Evolutionary conservation across 2,329 filamentous ascomycete genomes (phyloP), one percentile per base, ranked within the genome.

Genomic region (Talaromyces sp.): DNA sequence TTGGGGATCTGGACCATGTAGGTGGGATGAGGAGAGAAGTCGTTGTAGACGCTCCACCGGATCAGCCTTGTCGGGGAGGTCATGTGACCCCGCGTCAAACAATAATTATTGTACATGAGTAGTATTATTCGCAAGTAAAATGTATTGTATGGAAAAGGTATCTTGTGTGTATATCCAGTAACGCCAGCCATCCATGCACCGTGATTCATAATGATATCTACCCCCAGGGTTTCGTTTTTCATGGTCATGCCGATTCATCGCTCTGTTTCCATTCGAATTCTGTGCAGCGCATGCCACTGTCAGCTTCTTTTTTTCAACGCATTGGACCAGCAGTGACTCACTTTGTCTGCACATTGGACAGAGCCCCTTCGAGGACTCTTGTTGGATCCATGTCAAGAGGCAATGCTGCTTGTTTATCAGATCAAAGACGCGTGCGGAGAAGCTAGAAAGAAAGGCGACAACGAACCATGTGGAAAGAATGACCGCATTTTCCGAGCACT

Each of bases 261-360:
- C 72, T 74, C 66, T 79, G 75, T 63, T 82, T 81, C 81, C 80
- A 83, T 69, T 83, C 81, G 63, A 83, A 83, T 73, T 83, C 81
- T 83, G 16, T 40, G 68, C 27, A 47, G 5, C 14, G 8, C 23
- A 12, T 60, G n/a, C 16, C 36, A 40, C 30, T 14, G 55, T 71
- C 63, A 68, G 67, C 67, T 61, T 63, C 58, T 33, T 58, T 31
- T 42, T 8, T 27, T 5, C 5, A 47, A 56, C 36, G 3, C 9
- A 12, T 9, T 3, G 23, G 10, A 31, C 14, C 1, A 2, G 12
- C 18, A 28, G 42, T 4, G 10, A 72, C 82, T 69, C 84, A 95
- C 92, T 92, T 77, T 98, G 95, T 68, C 95, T 87, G 74, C 95
- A 99, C 95, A 99, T 98, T 31, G 95, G 95, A 74, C 95, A 99